Evolutionary conservation across 257 asterid genomes (phyloP).

Genomic region (Phtheirospermum japonicum): DNA sequence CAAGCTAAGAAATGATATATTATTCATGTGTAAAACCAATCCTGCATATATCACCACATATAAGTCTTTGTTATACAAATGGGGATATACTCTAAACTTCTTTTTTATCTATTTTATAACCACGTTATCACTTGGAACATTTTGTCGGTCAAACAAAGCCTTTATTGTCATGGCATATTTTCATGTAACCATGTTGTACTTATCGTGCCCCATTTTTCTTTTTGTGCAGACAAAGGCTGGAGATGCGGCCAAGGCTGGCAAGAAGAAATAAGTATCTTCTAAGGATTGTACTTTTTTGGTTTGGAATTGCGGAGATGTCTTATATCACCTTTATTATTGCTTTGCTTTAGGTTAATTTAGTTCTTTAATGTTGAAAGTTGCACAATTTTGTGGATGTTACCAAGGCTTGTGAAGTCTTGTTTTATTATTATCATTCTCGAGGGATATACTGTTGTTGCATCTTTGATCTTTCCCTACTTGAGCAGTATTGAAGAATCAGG

Average conservation of each 20-base stretch:
- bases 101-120: too few species aligned
- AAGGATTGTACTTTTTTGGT: constrained; percentile 24
- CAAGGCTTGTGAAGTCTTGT: not conserved
- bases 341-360: constrained; percentile 23
- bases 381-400: constrained; percentile 28
- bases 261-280: constrained; percentile 58
- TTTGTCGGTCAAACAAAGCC: too few species aligned
- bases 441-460: not conserved
- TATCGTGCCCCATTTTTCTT: not conserved
- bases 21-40: too few species aligned
- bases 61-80: too few species aligned
- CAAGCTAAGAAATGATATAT: too few species aligned
- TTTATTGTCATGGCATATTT: too few species aligned
- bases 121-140: too few species aligned
- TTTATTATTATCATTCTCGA: not conserved
- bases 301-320: constrained; percentile 6
- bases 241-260: constrained; percentile 79
- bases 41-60: too few species aligned
- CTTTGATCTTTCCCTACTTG: too few species aligned
- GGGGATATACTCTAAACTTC: too few species aligned
- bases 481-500: not conserved
- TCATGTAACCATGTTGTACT: too few species aligned
- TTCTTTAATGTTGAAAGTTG: constrained; percentile 18
- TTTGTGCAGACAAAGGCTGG: constrained; percentile 75
- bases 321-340: not conserved